Conservation (phyloP, 225 moss, liverwort and hornwort species). For the Sphagnum contortum region DNA sequence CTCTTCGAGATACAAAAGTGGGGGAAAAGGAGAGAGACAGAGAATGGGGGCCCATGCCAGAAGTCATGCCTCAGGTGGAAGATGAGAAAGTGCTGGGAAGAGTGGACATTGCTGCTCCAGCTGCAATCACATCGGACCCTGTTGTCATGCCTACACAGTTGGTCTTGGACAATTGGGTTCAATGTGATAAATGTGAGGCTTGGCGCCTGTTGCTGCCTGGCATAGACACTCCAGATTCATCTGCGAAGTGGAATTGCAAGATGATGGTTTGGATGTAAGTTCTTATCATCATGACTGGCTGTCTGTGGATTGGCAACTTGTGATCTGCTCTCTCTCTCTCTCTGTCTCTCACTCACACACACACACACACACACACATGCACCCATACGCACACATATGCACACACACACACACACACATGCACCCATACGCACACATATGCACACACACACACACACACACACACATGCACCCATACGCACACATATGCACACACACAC, state of each 20-base stretch:
- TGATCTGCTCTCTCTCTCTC: too few relatives aligned
- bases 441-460: too few relatives aligned
- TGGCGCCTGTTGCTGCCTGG: constrained; percentile 81
- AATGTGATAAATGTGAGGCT: constrained; percentile 74
- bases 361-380: too few relatives aligned
- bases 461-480: too few relatives aligned
- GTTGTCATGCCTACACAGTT: constrained; percentile 26
- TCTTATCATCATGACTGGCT: background rate
- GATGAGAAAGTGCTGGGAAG: constrained; percentile 17
- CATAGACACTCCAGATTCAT: constrained; percentile 36
- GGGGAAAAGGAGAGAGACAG: constrained; percentile 30
- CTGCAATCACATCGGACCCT: background rate
- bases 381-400: too few relatives aligned
- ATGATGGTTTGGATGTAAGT: constrained; percentile 99
- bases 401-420: too few relatives aligned
- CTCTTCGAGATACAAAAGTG: constrained; percentile 4
- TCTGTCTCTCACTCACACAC: too few relatives aligned
- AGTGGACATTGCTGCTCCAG: constrained; percentile 13
- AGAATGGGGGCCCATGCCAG: constrained; percentile 11
- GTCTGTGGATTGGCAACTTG: too few relatives aligned
- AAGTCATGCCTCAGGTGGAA: constrained; percentile 13
- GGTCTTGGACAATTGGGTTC: constrained; percentile 83
- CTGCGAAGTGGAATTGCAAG: constrained; percentile 88
- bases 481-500: too few relatives aligned
- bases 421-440: too few relatives aligned